phyloP scores from a whole-genome alignment of 139 green algal genomes.

The Chlamydomonas schloesseri region DNA sequence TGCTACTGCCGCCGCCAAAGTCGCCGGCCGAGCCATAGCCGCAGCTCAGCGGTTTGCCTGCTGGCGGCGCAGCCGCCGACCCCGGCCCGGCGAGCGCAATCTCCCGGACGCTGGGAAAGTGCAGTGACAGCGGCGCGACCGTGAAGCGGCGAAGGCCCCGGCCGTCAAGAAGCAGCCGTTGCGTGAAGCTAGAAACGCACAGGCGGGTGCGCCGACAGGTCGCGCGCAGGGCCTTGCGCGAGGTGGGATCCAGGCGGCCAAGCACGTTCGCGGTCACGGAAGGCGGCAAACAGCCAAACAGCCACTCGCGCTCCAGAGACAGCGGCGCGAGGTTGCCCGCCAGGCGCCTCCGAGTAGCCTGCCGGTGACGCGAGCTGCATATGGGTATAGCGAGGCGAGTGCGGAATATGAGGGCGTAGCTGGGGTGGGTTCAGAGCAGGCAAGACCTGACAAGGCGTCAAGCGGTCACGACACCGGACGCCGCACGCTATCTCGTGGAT shows the following conservation, averaged over 20 bases:
- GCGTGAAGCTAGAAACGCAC: not conserved
- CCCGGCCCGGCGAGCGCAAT: not conserved
- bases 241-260: constrained; percentile 12
- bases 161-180: not conserved
- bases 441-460: no score
- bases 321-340: constrained; percentile 3
- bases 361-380: constrained; percentile 22
- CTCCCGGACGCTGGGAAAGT: constrained; percentile 5
- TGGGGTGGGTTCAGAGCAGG: not conserved
- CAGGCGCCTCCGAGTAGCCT: constrained; percentile 6
- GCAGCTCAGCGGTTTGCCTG: not conserved
- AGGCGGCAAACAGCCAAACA: constrained; percentile 6
- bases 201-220: constrained; percentile 12
- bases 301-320: constrained; percentile 30
- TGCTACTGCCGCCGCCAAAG: not conserved
- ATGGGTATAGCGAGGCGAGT: not conserved
- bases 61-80: not conserved
- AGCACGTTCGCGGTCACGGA: constrained; percentile 15
- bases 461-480: no score
- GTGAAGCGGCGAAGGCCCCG: constrained; percentile 12
- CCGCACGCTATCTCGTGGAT: no score
- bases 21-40: not conserved
- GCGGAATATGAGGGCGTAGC: not conserved
- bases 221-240: constrained; percentile 12
- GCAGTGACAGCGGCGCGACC: not conserved